Evolutionary conservation across 2,329 filamentous ascomycete species (phyloP).

Genomic region (Fusarium austroafricanum): DNA sequence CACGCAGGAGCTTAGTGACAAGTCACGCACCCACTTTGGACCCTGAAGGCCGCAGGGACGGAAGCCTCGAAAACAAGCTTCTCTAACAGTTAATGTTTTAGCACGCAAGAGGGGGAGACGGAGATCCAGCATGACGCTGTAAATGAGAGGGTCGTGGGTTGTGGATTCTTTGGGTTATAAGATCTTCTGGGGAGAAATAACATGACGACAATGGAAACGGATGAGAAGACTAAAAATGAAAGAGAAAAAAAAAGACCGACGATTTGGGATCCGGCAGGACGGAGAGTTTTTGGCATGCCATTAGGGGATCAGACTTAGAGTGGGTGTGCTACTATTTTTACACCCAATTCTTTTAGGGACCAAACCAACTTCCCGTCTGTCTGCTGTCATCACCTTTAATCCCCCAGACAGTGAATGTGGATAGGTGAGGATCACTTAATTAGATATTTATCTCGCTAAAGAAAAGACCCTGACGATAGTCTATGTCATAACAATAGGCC

Average conservation of each 20-base stretch:
- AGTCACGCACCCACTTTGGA: conserved; percentile 13
- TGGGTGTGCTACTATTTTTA: conserved; percentile 36
- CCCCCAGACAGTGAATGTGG: conserved; percentile 5
- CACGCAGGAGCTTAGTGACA: background rate
- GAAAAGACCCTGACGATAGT: background rate
- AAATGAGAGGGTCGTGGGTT: background rate
- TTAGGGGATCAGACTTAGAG: background rate
- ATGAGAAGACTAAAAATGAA: conserved; percentile 9
- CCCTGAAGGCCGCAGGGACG: conserved; percentile 16
- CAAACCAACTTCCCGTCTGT: conserved; percentile 21
- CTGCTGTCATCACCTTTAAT: background rate
- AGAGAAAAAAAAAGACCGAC: background rate
- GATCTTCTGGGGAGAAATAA: conserved; percentile 26
- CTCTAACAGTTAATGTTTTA: conserved; percentile 29
- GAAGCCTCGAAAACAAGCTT: conserved; percentile 7
- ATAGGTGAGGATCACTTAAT: background rate
- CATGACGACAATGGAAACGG: conserved; percentile 36
- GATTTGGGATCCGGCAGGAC: conserved; percentile 15
- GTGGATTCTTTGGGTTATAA: conserved; percentile 23
- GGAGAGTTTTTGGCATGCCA: conserved; percentile 10
- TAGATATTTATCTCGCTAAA: conserved; percentile 8
- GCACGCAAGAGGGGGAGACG: background rate
- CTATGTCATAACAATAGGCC: conserved; percentile 10
- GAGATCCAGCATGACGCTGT: background rate
- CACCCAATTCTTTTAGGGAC: conserved; percentile 12